Evolutionary conservation across 1,139 yeast genomes (phyloP).

Genomic region (Candida mesenterica): DNA sequence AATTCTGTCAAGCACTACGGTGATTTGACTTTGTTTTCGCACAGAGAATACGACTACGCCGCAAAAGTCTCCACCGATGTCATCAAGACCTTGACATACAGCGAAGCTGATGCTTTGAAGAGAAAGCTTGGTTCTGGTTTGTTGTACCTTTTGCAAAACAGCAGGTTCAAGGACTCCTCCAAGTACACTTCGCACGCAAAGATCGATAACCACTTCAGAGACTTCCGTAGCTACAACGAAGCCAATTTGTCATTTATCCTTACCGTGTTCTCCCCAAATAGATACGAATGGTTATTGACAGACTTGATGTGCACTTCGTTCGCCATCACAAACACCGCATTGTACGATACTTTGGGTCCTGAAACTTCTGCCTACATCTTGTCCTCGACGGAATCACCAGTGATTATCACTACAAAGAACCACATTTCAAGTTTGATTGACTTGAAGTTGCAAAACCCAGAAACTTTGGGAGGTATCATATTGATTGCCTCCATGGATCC

Average conservation of each 20-base stretch:
- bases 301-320: slow-evolving; percentile 21
- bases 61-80: slow-evolving; percentile 15
- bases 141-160: slow-evolving; percentile 19
- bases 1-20: slow-evolving; percentile 15
- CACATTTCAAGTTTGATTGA: slow-evolving; percentile 17
- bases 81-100: slow-evolving; percentile 14
- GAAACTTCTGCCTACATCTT: slow-evolving; percentile 22
- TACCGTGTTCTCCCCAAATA: slow-evolving; percentile 21
- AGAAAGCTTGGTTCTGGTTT: slow-evolving; percentile 22
- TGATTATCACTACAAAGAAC: slow-evolving; percentile 18
- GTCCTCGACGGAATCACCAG: slow-evolving; percentile 23
- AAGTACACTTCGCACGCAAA: slow-evolving; percentile 20
- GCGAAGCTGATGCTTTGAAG: slow-evolving; percentile 16
- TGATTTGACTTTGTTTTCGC: slow-evolving; percentile 16
- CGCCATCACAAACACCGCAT: slow-evolving; percentile 26
- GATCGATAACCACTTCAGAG: slow-evolving; percentile 18
- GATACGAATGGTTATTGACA: slow-evolving; percentile 25
- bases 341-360: slow-evolving; percentile 28
- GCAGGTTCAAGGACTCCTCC: slow-evolving; percentile 17
- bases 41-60: slow-evolving; percentile 19
- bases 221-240: slow-evolving; percentile 14
- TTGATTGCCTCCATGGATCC: slow-evolving; percentile 25
- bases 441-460: slow-evolving; percentile 18
- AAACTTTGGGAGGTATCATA: slow-evolving; percentile 17
- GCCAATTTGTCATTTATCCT: slow-evolving; percentile 22